A percentile compares a stretch with the other conserved stretches of the same genome.
Evolutionary conservation across 768 basidiomycete genomes (phyloP).

Genomic region (Lentinula guzmanii): DNA sequence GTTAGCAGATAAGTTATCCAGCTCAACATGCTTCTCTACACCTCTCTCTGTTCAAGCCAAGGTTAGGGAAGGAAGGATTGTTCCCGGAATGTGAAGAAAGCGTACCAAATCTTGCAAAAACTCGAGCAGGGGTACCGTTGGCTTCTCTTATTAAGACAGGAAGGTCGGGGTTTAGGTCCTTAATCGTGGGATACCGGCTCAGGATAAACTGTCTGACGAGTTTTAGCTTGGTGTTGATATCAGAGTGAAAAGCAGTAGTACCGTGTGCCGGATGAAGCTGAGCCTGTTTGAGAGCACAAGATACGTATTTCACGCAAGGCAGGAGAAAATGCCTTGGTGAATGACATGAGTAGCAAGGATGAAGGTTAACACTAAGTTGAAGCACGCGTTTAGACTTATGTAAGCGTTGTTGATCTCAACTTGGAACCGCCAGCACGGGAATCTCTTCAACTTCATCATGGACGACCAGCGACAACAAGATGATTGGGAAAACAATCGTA

Average conservation of each 20-base stretch:
- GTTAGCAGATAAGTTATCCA: conserved; percentile 66
- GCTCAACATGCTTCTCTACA: conserved; percentile 72
- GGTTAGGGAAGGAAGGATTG: conserved; percentile 9
- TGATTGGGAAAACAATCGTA: conserved; percentile 67
- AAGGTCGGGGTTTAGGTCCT: conserved; percentile 82
- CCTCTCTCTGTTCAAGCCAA: conserved; percentile 57
- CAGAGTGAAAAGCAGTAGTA: conserved; percentile 23
- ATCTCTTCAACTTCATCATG: conserved; percentile 24
- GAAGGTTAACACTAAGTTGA: neutral
- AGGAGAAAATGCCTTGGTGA: conserved; percentile 71
- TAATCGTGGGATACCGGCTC: conserved; percentile 67
- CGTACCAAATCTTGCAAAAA: conserved; percentile 84
- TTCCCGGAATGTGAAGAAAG: conserved; percentile 10
- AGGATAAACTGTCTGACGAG: conserved; percentile 70
- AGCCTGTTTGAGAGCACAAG: conserved; percentile 71
- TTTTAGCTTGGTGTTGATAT: neutral
- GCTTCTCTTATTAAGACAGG: conserved; percentile 81
- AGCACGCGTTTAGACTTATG: conserved; percentile 6
- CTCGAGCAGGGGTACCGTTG: conserved; percentile 70
- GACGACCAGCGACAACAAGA: conserved; percentile 62
- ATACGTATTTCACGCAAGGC: conserved; percentile 77
- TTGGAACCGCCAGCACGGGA: neutral
- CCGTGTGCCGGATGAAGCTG: conserved; percentile 78
- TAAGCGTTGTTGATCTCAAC: conserved; percentile 3
- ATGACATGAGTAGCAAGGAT: conserved; percentile 37